Base-by-base conservation (phyloP, 2,329 filamentous ascomycete genomes). In the Calonectria honghensis region DNA sequence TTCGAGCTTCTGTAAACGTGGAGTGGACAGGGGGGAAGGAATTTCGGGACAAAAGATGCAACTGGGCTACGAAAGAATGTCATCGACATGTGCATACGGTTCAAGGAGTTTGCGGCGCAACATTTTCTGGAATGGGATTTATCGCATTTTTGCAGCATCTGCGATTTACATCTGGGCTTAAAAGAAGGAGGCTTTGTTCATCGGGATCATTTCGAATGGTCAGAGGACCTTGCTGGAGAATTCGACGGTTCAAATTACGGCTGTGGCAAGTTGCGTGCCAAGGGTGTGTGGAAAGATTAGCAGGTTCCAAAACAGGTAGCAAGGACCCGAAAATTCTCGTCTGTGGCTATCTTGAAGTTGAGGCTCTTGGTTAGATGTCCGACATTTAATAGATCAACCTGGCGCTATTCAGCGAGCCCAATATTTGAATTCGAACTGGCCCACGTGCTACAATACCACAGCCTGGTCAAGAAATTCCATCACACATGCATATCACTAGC, bases 1-100 rank as follows among this genome's bases (percentile, higher is more conserved):
- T 98, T 98, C 83, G 96, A 98, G 87, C 87, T 98, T 83, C 87
- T 98, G 81, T 97, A 85, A 91, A 27, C 61, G 20, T 18, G 11
- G 27, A 29, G 4, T 10, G 69, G 51, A 18, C 5, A 27, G 10
- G 3, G 41, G 24, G 41, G n/a, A 41, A 67, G 24, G 31, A 45
- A 24, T 31, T n/a, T 52, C 10, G n/a, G 24, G 27, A n/a, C 20
- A 24, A 48, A 48, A 32, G 37, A 54, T 41, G 64, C 20, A 29
- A 57, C 54, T 29, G 64, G 32, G 45, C 29, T 87, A 59, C 86
- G 83, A 37, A 57, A 65, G 41, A 50, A 61, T 35, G 48, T n/a
- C 37, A 59, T 70, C 24, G 31, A 64, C 63, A 50, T 16, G 39
- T n/a, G 68, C 54, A 63, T 77, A 67, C 70, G 68, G 71, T 61